Evolutionary conservation across 1,284 basidiomycete species (phyloP).

Genomic region (Ustilago cynodontis): DNA sequence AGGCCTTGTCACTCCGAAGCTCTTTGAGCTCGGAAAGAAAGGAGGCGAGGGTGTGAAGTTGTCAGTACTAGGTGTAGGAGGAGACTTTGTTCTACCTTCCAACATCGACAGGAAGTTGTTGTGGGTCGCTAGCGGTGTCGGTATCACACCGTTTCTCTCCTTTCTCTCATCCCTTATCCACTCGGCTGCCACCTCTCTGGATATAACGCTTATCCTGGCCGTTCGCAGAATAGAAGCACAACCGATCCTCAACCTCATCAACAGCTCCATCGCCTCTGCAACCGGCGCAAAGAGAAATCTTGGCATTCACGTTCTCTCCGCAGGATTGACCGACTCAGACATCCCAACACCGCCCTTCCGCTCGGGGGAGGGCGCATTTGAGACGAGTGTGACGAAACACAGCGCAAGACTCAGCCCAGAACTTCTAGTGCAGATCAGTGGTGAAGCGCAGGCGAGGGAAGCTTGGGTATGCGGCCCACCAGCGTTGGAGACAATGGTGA

Average conservation of each 20-base stretch:
- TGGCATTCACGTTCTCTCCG: slow-evolving; percentile 26
- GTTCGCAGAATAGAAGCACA: slow-evolving; percentile 26
- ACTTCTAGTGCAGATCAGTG: slow-evolving; percentile 4
- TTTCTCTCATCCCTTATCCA: slow-evolving; percentile 12
- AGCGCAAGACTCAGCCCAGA: slow-evolving; percentile 19
- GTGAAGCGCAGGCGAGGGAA: slow-evolving; percentile 8
- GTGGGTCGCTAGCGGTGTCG: slow-evolving; percentile 30
- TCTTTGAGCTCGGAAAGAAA: slow-evolving; percentile 18
- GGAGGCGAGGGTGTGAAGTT: background rate
- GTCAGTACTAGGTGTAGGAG: slow-evolving; percentile 35
- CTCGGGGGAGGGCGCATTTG: background rate
- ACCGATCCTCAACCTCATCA: slow-evolving; percentile 24
- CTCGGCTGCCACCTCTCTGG: background rate
- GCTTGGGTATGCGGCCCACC: slow-evolving; percentile 41
- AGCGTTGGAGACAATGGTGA: slow-evolving; percentile 11
- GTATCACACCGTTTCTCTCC: slow-evolving; percentile 35
- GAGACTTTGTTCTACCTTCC: slow-evolving; percentile 23
- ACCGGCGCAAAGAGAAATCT: slow-evolving; percentile 3
- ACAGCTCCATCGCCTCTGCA: background rate
- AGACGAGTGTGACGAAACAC: slow-evolving; percentile 11
- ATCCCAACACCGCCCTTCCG: background rate
- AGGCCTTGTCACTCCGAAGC: slow-evolving; percentile 31
- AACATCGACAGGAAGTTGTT: slow-evolving; percentile 1
- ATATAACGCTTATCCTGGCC: slow-evolving; percentile 25
- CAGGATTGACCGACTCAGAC: slow-evolving; percentile 15